Evolutionary conservation across 2,329 filamentous ascomycete genomes (phyloP), one percentile per base, ranked within the genome.

Genomic region (Furcasterigmium sp.): DNA sequence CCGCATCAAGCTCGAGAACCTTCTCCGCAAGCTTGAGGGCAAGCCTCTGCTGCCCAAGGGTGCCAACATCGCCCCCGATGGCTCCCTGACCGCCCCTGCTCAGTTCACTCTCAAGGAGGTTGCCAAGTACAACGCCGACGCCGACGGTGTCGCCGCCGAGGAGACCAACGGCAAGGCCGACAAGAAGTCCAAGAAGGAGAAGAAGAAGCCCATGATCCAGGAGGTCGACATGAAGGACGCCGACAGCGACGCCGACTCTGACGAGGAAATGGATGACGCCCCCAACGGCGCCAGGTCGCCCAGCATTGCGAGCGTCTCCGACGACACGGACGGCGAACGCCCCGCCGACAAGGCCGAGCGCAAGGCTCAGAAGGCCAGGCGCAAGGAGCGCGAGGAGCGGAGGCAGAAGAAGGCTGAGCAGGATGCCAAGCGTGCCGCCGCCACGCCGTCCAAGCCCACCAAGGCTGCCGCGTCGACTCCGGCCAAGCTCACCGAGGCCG

Each of bases 101-200:
- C 95, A 95, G 68, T 94, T 88, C 77, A 87, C 91, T 51, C 76
- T 98, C 58, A 95, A 94, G 70, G 89, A 96, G 65, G 86, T 87
- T 10, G 80, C 88, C 61, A 93, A 91, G 68, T 98, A 98, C 76
- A 97, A 97, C 65, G 77, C 81, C 39, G 91, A 97, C 60, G 93
- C 89, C 42, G 93, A 98, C 65, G 91, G 90, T 50, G 71, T 96
- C 40, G 74, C 74, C 47, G 76, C 83, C 30, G 75, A 72, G 13
- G 68, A 69, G 21, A 59, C 62, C 52, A 66, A 67, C 39, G 58
- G 56, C 43, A 58, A 57, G 32, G 55, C 65, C 20, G 50, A 56
- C 10, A 60, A 59, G 43, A 66, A 71, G 55, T 65, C 70, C 30
- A 75, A 76, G 61, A 74, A 70, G 67, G 69, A 67, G 55, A 76